Percentiles rank a stretch among this genome's conserved stretches.
Conservation (phyloP, 2,329 filamentous ascomycete species). For the Teratosphaeria pseudoeucalypti region DNA sequence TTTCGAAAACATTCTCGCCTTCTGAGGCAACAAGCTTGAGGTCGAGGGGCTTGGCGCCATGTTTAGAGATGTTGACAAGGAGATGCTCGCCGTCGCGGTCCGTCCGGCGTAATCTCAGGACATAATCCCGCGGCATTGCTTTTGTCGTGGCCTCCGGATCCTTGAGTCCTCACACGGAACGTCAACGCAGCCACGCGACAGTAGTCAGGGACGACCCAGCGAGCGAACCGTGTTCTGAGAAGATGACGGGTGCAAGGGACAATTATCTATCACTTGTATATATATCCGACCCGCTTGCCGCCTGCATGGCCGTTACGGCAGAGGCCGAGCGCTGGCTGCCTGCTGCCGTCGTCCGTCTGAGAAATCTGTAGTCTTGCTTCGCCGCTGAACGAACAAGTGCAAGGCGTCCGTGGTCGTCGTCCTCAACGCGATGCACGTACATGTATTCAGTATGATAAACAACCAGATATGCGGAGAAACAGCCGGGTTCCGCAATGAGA, state of each 20-base stretch:
- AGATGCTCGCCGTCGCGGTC: constrained; percentile 29
- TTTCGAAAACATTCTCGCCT: constrained; percentile 49
- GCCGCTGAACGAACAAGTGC: neutral
- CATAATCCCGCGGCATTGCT: constrained; percentile 18
- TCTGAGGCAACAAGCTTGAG: constrained; percentile 60
- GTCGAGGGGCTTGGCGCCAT: constrained; percentile 47
- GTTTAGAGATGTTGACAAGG: constrained; percentile 48
- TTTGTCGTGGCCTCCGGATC: neutral
- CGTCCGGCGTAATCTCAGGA: constrained; percentile 51
- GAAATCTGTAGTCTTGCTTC: neutral
- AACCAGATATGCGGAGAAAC: neutral
- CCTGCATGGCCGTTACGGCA: neutral
- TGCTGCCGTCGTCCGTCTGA: neutral
- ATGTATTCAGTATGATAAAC: neutral
- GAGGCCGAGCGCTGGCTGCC: neutral
- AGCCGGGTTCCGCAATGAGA: neutral
- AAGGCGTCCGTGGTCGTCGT: neutral
- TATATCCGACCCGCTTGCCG: neutral
- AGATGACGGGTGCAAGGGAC: neutral
- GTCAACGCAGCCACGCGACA: neutral
- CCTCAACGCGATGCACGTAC: neutral
- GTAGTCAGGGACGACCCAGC: neutral
- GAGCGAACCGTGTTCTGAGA: neutral
- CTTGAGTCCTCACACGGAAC: neutral
- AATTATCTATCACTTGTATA: neutral